A percentile compares a stretch with the other conserved stretches of the same genome.
Conservation (phyloP, 2,329 filamentous ascomycete genomes). For the Ramularia endophylla region DNA sequence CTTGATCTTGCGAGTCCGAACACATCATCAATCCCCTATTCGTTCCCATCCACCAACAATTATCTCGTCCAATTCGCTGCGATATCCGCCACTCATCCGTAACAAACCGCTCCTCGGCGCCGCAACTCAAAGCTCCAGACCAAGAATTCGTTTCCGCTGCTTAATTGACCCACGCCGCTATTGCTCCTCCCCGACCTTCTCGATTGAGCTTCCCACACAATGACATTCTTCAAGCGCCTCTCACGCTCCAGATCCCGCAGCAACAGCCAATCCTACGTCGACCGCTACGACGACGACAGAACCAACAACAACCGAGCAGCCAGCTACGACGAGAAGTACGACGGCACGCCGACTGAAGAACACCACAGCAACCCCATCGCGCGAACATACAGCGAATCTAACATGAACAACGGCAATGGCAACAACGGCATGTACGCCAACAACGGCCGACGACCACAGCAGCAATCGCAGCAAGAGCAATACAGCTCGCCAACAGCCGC, state of each 20-base stretch:
- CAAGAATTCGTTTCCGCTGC: no score
- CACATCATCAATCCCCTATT: no score
- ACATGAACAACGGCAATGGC: conserved; percentile 20
- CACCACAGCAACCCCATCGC: conserved; percentile 20
- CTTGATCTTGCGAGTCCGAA: no score
- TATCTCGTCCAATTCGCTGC: no score
- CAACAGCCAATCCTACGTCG: conserved; percentile 46
- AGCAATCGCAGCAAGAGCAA: conserved; percentile 21
- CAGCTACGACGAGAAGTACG: conserved; percentile 42
- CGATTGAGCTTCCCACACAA: conserved; percentile 17
- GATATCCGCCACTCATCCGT: no score
- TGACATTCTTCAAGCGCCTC: conserved; percentile 46
- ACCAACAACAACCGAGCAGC: conserved; percentile 32
- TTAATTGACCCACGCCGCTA: no score
- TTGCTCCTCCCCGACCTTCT: background rate
- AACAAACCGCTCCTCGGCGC: no score
- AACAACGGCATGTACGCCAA: conserved; percentile 42
- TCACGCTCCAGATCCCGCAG: conserved; percentile 39
- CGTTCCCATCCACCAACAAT: no score
- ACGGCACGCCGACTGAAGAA: conserved; percentile 26
- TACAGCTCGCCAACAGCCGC: conserved; percentile 17
- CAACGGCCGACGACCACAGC: conserved; percentile 36
- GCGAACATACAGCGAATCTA: conserved; percentile 27
- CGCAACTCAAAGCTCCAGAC: no score
- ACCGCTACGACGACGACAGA: conserved; percentile 38